Evolutionary conservation across 192 early-diverging fungal genomes (phyloP), one percentile per base, ranked within the genome.

Genomic region (Backusella liffmaniae): DNA sequence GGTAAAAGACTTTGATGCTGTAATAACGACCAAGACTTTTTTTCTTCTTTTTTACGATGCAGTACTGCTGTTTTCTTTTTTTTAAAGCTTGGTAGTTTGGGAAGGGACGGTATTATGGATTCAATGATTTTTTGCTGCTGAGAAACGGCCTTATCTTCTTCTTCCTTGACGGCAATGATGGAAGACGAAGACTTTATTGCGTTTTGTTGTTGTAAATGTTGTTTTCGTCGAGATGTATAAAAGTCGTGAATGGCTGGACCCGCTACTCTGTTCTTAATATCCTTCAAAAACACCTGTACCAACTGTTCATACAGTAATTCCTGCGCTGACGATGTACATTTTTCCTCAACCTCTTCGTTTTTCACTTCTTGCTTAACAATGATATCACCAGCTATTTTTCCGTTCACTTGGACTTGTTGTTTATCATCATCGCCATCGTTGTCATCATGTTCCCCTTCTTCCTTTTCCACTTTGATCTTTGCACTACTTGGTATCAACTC

Each of bases 181-280:
- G 46, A 5, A n/a, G 46, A 6, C n/a, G 46, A 49, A n/a, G 46
- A 49, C 26, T 67, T 51, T 69, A 67, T 44, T 74, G 74, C 26
- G 72, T 67, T 41, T 78, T 71, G 56, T 77, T 71, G 26, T 76
- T 76, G 35, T 69, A 39, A 37, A 26, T 37, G 67, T 8, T 69
- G 34, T 7, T 35, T 21, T 39, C 72, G 13, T 53, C 46, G 74
- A 1, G 86, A 84, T 21, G 82, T 82, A 39, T 84, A 74, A 66
- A 85, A 87, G 59, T 89, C 88, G 46, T 87, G 84, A 44, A 89
- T 86, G 26, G 72, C 83, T 12, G 85, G 85, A 2, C 77, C 80
- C 4, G 87, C 84, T 16, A 89, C 82, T 23, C 86, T 84, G 35
- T 83, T 86, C 13, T 84, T 82, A 5, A 89, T 51, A 77, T 89